Evolutionary conservation across 306 rosid species (phyloP), one percentile per base, ranked within the genome.

Genomic region (Trichosanthes truncata): DNA sequence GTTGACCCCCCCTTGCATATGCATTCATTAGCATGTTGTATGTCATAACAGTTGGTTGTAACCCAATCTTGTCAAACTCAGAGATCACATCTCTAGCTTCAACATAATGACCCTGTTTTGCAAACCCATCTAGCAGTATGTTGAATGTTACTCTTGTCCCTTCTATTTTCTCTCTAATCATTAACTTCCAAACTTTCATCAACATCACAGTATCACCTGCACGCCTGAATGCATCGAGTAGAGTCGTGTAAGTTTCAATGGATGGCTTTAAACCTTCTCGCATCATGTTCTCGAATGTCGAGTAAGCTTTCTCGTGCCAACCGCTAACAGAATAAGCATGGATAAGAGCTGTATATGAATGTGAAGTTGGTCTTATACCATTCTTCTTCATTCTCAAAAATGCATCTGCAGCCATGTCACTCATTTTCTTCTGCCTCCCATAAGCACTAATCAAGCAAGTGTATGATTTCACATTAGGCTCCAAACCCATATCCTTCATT

Each of bases 11-110:
- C 52, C 95, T 82, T 7, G 97, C 98, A 76, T 94, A 91, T 5
- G 97, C 97, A 78, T 92, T 94, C 86, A 92, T 87, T 86, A 92
- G 82, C 93, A 92, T 91, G 63, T 92, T 92, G 69, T 89, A 94
- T 51, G 98, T 94, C 90, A 91, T 78, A 82, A 91, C 88, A 1
- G 97, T 88, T 18, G 98, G 97, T 38, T 80, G 91, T 75, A 89
- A 74, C 49, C 98, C 97, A 29, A 91, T 36, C 83, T 92, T 94
- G 23, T 91, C 89, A 25, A 87, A 94, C 78, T 91, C 97, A 46
- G 87, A 92, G 61, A 94, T 78, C 46, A 91, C 93, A 10, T 89
- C 95, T 85, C 97, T 87, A 46, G 97, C 98, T 86, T 89, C 97
- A 55, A 80, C 77, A 82, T 82, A 91, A 43, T 75, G 92, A 78